phyloP scores from a whole-genome alignment of 2,329 filamentous ascomycete species.

The Neofusicoccum parvum region DNA sequence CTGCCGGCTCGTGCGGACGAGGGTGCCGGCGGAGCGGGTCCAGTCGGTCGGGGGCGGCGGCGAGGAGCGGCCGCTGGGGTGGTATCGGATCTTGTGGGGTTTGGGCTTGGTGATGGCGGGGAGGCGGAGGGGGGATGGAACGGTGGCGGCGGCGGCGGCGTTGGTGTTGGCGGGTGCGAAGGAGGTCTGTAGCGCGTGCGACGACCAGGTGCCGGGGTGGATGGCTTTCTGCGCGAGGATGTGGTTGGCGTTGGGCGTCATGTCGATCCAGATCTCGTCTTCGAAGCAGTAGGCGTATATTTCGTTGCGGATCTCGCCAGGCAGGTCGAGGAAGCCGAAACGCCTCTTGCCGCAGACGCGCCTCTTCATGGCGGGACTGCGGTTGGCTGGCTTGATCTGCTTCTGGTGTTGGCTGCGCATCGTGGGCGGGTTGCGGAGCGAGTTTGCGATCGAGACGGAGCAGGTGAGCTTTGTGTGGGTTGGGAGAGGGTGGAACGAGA shows the following conservation, averaged over 20 bases:
- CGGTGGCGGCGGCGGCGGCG: neutral
- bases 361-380: neutral
- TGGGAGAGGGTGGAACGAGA: too few relatives aligned
- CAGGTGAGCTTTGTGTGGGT: too few relatives aligned
- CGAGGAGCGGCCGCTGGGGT: neutral
- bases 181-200: neutral
- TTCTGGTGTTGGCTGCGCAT: neutral
- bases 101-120: neutral
- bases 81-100: neutral
- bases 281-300: constrained; percentile 48
- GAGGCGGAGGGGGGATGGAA: neutral
- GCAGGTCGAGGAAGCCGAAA: constrained; percentile 41
- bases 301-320: constrained; percentile 52
- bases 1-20: constrained; percentile 35
- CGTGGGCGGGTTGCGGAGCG: neutral
- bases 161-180: neutral
- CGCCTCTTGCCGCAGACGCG: constrained; percentile 6
- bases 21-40: constrained; percentile 31
- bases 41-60: constrained; percentile 28
- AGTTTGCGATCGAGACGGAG: neutral
- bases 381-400: neutral
- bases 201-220: constrained; percentile 1
- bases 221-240: constrained; percentile 5
- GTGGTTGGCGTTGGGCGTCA: constrained; percentile 24
- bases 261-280: constrained; percentile 33